A percentile compares a stretch with the other conserved stretches of the same genome.
Conservation (phyloP, 768 basidiomycete species). For the Fistulinella prunicolor region DNA sequence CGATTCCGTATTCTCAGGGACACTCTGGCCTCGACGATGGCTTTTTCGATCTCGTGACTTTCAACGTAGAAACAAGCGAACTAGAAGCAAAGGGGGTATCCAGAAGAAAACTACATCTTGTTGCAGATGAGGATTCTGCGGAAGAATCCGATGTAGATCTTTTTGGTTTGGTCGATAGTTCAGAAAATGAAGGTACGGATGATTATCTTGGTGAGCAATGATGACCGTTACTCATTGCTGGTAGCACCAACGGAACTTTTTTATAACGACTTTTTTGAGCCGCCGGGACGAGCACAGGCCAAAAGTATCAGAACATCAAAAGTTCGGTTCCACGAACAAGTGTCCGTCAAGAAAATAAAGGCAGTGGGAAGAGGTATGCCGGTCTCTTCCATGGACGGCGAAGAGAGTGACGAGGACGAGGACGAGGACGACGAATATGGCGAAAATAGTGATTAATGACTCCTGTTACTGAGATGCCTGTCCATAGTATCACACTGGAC, state of each 20-base stretch:
- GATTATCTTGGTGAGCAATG: slow-evolving; percentile 39
- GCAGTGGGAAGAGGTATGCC: slow-evolving; percentile 65
- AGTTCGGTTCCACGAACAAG: slow-evolving; percentile 80
- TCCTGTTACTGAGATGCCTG: too few species aligned
- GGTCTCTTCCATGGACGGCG: slow-evolving; percentile 38
- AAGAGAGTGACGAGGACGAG: slow-evolving; percentile 37
- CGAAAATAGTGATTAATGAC: slow-evolving; percentile 27
- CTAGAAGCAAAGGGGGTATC: slow-evolving; percentile 65
- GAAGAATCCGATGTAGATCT: slow-evolving; percentile 62
- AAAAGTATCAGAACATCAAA: slow-evolving; percentile 31
- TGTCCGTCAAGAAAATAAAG: slow-evolving; percentile 79
- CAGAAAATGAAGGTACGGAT: slow-evolving; percentile 41
- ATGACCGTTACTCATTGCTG: background rate
- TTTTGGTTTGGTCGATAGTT: slow-evolving; percentile 57
- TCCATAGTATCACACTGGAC: too few species aligned
- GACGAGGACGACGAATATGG: slow-evolving; percentile 37
- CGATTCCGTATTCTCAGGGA: slow-evolving; percentile 17
- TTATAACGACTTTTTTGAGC: slow-evolving; percentile 82
- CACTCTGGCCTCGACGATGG: slow-evolving; percentile 73
- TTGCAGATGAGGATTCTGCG: slow-evolving; percentile 47
- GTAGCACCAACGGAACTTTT: slow-evolving; percentile 46
- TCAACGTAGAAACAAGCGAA: slow-evolving; percentile 83
- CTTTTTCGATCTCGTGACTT: slow-evolving; percentile 85
- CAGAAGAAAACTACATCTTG: slow-evolving; percentile 55
- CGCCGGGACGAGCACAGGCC: slow-evolving; percentile 38